Conservation (phyloP, 1,284 basidiomycete genomes). For the Rhodotorula sp. region DNA sequence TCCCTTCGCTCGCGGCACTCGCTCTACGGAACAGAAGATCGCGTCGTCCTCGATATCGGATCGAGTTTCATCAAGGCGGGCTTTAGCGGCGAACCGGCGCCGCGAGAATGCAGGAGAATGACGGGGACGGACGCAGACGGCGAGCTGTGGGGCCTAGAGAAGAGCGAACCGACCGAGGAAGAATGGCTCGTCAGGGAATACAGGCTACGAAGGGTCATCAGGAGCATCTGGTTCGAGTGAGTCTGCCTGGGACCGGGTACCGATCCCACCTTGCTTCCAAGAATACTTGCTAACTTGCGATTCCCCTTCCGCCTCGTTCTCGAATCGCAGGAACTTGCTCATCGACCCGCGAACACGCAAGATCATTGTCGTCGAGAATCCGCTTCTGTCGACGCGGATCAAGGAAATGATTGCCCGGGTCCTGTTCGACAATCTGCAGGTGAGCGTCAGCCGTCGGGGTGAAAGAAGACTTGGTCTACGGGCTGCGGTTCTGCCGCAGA, state of each 20-base stretch:
- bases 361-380: constrained; percentile 86
- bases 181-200: constrained; percentile 52
- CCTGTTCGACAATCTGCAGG: constrained; percentile 82
- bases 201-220: constrained; percentile 64
- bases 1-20: constrained; percentile 33
- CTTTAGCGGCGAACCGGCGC: constrained; percentile 81
- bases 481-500: too few species aligned
- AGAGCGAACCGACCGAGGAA: constrained; percentile 24
- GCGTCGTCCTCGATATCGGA: constrained; percentile 78
- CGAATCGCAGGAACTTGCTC: constrained; percentile 67
- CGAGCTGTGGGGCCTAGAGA: constrained; percentile 30
- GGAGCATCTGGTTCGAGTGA: constrained; percentile 81
- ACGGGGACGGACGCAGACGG: not conserved
- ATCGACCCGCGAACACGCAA: constrained; percentile 91
- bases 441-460: too few species aligned
- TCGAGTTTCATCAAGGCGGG: constrained; percentile 83
- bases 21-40: constrained; percentile 80
- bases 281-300: not conserved
- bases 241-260: constrained; percentile 46
- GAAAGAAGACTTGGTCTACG: too few species aligned
- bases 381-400: constrained; percentile 76
- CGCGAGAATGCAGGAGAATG: constrained; percentile 62
- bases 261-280: not conserved
- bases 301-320: not conserved
- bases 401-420: constrained; percentile 83